Percentiles rank a stretch among this genome's conserved stretches.
phyloP scores from a whole-genome alignment of 345 rosid species.

The Boechera retrofracta region DNA sequence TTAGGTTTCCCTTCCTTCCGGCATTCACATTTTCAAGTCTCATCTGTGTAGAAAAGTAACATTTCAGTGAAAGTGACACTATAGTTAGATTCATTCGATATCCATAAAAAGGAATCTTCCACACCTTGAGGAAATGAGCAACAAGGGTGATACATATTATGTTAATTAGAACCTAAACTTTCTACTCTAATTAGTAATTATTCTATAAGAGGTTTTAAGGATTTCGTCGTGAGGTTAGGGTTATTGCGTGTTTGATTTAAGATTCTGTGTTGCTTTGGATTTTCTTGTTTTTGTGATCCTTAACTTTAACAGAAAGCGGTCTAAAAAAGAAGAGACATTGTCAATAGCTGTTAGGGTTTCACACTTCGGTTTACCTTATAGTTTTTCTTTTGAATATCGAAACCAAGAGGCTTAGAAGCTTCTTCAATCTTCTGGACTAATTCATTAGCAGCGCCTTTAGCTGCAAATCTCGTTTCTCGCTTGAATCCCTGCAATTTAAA shows the following conservation, averaged over 20 bases:
- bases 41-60: constrained; percentile 57
- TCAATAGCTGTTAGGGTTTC: constrained; percentile 14
- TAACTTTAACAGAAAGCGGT: background rate
- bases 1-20: constrained; percentile 96
- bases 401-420: constrained; percentile 97
- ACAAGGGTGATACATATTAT: background rate
- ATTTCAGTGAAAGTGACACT: background rate
- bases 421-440: constrained; percentile 88
- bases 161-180: background rate
- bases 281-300: background rate
- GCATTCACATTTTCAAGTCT: constrained; percentile 90
- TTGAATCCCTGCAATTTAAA: constrained; percentile 65
- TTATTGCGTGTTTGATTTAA: no score
- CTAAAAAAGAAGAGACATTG: constrained; percentile 1
- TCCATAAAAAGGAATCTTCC: constrained; percentile 6
- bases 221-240: background rate
- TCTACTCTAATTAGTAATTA: constrained; percentile 1
- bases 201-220: background rate
- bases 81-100: background rate
- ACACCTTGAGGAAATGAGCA: background rate
- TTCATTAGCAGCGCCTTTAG: constrained; percentile 85
- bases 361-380: constrained; percentile 66
- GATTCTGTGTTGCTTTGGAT: background rate
- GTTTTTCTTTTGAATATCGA: constrained; percentile 89
- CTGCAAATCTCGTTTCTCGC: constrained; percentile 96